A percentile compares a stretch with the other conserved stretches of the same genome.
Conservation (phyloP, 805 yeast genomes). For the Yueomyces sp. region DNA sequence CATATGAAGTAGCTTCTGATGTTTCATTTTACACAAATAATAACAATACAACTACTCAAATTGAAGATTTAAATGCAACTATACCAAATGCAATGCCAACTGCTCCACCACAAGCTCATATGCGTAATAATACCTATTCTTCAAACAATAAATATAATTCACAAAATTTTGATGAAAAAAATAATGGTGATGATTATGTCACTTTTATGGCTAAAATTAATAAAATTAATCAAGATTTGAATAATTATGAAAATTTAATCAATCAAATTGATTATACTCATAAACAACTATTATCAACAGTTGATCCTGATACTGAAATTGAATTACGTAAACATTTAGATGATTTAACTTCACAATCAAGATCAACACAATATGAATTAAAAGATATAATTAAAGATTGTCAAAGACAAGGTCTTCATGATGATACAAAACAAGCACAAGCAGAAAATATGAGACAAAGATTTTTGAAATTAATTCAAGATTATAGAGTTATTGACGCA, state of each 20-base stretch:
- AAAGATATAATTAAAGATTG: conserved; percentile 65
- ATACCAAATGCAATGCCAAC: background rate
- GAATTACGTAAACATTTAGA: conserved; percentile 67
- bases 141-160: background rate
- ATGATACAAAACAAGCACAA: conserved; percentile 75
- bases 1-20: background rate
- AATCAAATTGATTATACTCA: conserved; percentile 60
- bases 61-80: conserved; percentile 1
- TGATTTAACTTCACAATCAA: conserved; percentile 60
- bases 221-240: conserved; percentile 52
- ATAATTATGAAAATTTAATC: conserved; percentile 56
- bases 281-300: conserved; percentile 56
- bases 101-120: background rate
- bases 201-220: conserved; percentile 59
- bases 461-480: conserved; percentile 77
- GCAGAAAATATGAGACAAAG: conserved; percentile 78
- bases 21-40: background rate
- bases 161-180: conserved; percentile 6
- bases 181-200: conserved; percentile 36
- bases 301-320: conserved; percentile 48
- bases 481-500: conserved; percentile 75
- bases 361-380: conserved; percentile 60
- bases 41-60: background rate
- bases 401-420: conserved; percentile 56
- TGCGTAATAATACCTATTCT: background rate